phyloP scores from a whole-genome alignment of 345 rosid genomes.

The Cardiospermum halicacabum region DNA sequence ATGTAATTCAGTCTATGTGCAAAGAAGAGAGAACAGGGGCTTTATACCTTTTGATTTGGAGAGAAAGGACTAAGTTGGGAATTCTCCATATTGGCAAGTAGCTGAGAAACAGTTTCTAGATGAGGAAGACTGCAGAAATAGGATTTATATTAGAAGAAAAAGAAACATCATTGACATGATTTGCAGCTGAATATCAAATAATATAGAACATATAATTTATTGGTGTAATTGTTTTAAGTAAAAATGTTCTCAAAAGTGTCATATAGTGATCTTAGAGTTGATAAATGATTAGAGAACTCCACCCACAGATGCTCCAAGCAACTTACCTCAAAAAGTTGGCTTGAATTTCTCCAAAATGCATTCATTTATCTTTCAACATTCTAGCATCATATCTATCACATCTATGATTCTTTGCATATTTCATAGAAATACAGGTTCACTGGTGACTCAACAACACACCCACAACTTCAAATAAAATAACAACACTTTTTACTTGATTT shows the following conservation, averaged over 20 bases:
- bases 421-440: neutral
- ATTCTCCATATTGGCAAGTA: constrained; percentile 60
- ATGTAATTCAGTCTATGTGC: neutral
- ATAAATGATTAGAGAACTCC: neutral
- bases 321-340: neutral
- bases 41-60: constrained; percentile 22
- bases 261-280: neutral
- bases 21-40: neutral
- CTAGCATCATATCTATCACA: neutral
- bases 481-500: neutral
- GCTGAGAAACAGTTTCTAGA: constrained; percentile 48
- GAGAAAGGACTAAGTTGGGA: constrained; percentile 51
- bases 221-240: neutral
- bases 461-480: neutral
- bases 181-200: neutral
- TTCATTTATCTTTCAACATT: neutral
- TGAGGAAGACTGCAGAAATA: constrained; percentile 50
- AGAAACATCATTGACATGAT: neutral
- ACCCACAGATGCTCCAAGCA: neutral
- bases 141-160: constrained; percentile 11
- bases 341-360: neutral
- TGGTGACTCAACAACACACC: neutral
- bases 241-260: neutral
- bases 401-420: neutral
- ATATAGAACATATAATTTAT: neutral